Evolutionary conservation across 768 basidiomycete genomes (phyloP), one percentile per base, ranked within the genome.

Genomic region (Lactifluus echinatus): DNA sequence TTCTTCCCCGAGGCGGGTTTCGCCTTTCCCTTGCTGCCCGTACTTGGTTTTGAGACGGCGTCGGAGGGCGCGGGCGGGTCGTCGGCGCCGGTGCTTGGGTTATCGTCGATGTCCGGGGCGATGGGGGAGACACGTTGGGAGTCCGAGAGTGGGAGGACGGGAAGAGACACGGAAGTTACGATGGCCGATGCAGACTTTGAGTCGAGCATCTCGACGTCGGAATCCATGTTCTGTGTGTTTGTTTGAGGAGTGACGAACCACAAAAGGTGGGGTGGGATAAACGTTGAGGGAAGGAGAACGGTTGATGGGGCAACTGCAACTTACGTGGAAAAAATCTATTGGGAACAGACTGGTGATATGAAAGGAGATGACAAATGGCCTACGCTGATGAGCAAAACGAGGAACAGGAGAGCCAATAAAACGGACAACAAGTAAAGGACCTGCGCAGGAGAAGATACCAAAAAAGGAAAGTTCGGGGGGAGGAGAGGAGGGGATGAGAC

Each of bases 1-100:
- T 79, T 83, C 66, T 83, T 82, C 4, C 39, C 58, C 8, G 57
- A 53, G 23, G 46, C 11, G 11, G 52, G 33, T 19, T 58, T 58
- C 31, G 65, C 66, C 57, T 66, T 62, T 31, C 63, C 40, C 14
- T 67, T 64, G 40, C 15, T 17, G 0, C 49, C 52, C 4, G 52
- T 12, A 50, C 14, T 53, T 53, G 59, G 26, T 74, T 69, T 55
- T 6, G 53, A 36, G 3, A 43, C 21, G 42, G 39, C 21, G 28
- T 45, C 48, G 8, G 58, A 17, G 24, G 71, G 60, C 26, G 69
- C 58, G 50, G n/a, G n/a, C n/a, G 67, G 50, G 40, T 60, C 62
- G 52, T 50, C 60, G 48, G 66, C 64, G 45, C 65, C 62, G 23
- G 59, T 48, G 28, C 47, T 55, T 17, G 59, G 23, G 19, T 10